Percentiles rank a stretch among this genome's conserved stretches.
These are phyloP conservation scores for Polychytrium aggregatum DNA, from an alignment of 192 early-diverging fungal species.

Conservation along the genomic window DNA sequence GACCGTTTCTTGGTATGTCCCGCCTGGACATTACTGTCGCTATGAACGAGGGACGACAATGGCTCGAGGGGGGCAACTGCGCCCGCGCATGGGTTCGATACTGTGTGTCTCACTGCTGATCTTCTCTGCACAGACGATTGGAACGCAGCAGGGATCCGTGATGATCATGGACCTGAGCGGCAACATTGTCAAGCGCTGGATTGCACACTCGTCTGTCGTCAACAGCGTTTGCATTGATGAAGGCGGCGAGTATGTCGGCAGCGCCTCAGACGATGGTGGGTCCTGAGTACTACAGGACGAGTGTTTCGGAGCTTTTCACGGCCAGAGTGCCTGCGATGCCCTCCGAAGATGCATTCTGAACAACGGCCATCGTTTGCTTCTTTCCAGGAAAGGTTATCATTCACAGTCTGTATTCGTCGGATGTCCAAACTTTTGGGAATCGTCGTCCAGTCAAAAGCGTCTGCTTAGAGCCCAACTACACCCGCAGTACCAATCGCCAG, in stretches of 20 bases:
- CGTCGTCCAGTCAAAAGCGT: slow-evolving; percentile 81
- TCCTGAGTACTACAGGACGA: not conserved
- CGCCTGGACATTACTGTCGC: not conserved
- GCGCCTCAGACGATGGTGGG: slow-evolving; percentile 83
- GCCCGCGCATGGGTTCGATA: not conserved
- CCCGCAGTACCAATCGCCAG: slow-evolving; percentile 56
- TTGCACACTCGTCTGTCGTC: slow-evolving; percentile 74
- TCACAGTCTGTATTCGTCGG: slow-evolving; percentile 64
- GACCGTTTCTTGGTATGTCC: slow-evolving; percentile 70
- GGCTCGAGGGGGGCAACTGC: not conserved
- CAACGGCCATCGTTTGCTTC: no score
- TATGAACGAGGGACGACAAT: not conserved
- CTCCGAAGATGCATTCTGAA: not conserved
- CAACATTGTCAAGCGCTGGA: slow-evolving; percentile 76
- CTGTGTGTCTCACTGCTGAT: not conserved
- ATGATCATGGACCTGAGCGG: slow-evolving; percentile 87
- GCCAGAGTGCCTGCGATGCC: no score
- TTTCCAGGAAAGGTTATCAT: slow-evolving; percentile 70
- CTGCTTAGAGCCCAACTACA: slow-evolving; percentile 82
- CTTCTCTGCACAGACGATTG: slow-evolving; percentile 45
- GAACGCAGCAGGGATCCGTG: slow-evolving; percentile 84
- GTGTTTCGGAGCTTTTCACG: not conserved
- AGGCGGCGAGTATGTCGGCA: slow-evolving; percentile 78
- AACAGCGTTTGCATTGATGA: slow-evolving; percentile 79
- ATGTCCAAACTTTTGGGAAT: slow-evolving; percentile 62